Percentiles rank a stretch among this genome's conserved stretches.
phyloP scores from a whole-genome alignment of 1,139 yeast genomes.

The Wickerhamomyces sp. region DNA sequence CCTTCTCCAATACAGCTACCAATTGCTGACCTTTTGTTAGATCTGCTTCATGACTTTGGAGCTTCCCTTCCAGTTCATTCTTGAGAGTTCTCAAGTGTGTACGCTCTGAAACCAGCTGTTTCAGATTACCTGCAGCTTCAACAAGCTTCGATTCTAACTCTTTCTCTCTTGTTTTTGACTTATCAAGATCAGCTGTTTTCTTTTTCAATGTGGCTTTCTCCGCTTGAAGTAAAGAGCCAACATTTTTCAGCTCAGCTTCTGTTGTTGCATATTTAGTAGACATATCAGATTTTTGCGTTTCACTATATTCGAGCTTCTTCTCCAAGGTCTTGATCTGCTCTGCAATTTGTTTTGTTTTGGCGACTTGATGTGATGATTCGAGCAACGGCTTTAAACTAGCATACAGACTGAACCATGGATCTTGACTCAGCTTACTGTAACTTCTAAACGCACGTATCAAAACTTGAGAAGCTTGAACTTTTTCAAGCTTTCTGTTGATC shows the following conservation, averaged over 20 bases:
- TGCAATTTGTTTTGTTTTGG: conserved; percentile 50
- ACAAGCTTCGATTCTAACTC: conserved; percentile 35
- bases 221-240: conserved; percentile 31
- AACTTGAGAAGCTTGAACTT: conserved; percentile 68
- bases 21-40: conserved; percentile 19
- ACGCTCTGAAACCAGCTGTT: conserved; percentile 33
- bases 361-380: conserved; percentile 58
- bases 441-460: conserved; percentile 58
- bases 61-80: conserved; percentile 27
- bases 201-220: conserved; percentile 38
- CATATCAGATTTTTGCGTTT: conserved; percentile 29
- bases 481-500: conserved; percentile 48
- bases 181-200: conserved; percentile 39
- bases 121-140: conserved; percentile 31
- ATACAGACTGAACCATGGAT: conserved; percentile 81
- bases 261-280: conserved; percentile 28
- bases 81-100: conserved; percentile 33
- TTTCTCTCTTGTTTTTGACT: conserved; percentile 35
- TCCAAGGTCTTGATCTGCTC: conserved; percentile 58
- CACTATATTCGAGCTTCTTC: conserved; percentile 29
- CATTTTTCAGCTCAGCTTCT: conserved; percentile 32
- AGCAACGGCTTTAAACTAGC: conserved; percentile 73
- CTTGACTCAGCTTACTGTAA: conserved; percentile 48
- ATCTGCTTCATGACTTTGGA: conserved; percentile 20
- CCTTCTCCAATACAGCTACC: conserved; percentile 20